A percentile compares a stretch with the other conserved stretches of the same genome.
These are phyloP conservation scores for Penicillium sp. DNA, from an alignment of 2,329 filamentous ascomycete species.

Conservation along the genomic window DNA sequence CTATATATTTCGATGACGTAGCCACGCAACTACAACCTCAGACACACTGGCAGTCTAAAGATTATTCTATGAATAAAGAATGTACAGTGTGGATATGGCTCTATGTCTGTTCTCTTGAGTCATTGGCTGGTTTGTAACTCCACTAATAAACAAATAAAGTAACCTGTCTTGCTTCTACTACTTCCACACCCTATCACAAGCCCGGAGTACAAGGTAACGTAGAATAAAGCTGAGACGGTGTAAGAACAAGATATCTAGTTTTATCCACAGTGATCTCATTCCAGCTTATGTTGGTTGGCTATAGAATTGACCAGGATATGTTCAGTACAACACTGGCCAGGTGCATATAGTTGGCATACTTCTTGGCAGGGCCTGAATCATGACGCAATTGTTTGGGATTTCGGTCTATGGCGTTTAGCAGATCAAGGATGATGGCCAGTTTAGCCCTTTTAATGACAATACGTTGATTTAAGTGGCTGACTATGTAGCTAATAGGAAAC, in stretches of 20 bases:
- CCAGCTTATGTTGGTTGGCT: not conserved
- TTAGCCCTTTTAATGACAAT: not conserved
- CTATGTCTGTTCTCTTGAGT: too few relatives aligned
- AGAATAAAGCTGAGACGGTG: not conserved
- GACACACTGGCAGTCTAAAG: too few relatives aligned
- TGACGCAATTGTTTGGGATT: not conserved
- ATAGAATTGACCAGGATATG: not conserved
- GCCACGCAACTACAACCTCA: not conserved
- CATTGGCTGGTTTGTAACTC: too few relatives aligned
- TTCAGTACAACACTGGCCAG: not conserved
- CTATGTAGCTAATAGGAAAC: not conserved
- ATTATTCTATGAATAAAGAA: too few relatives aligned
- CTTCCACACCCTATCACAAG: not conserved
- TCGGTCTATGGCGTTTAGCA: not conserved
- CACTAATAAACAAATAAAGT: not conserved
- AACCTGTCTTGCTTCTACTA: not conserved
- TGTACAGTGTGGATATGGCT: too few relatives aligned
- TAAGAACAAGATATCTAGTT: not conserved
- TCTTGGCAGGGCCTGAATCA: not conserved
- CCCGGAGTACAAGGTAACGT: not conserved
- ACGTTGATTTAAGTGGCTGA: slow-evolving; percentile 1
- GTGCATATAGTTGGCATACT: not conserved
- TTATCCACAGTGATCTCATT: slow-evolving; percentile 2
- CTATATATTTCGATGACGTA: not conserved
- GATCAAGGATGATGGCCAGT: not conserved